A percentile compares a stretch with the other conserved stretches of the same genome.
Evolutionary conservation across 192 early-diverging fungal genomes (phyloP).

Genomic region (Gryganskiella cystojenkinii): DNA sequence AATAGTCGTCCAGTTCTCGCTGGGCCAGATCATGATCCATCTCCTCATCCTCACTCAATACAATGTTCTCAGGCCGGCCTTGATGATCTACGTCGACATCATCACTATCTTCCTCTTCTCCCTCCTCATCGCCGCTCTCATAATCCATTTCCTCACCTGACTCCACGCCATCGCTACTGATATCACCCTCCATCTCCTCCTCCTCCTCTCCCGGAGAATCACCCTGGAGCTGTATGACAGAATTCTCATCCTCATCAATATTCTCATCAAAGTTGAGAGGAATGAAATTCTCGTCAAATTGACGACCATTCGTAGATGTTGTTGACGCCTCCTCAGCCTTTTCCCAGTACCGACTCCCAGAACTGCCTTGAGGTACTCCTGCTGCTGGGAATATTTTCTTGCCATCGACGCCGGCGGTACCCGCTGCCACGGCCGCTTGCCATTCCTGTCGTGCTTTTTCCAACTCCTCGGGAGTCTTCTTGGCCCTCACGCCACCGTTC

Average conservation of each 20-base stretch:
- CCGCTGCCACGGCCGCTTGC: neutral
- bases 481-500: conserved; percentile 21
- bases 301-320: conserved; percentile 3
- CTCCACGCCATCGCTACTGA: conserved; percentile 21
- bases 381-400: conserved; percentile 11
- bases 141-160: conserved; percentile 26
- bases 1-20: neutral
- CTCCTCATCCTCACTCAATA: conserved; percentile 6
- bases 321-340: neutral
- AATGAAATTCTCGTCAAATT: conserved; percentile 49
- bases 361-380: neutral
- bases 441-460: conserved; percentile 18
- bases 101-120: conserved; percentile 31
- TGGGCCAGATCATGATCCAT: neutral
- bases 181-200: conserved; percentile 13
- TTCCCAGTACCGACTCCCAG: neutral
- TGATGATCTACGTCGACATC: conserved; percentile 18
- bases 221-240: too few relatives aligned
- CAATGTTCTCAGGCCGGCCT: conserved; percentile 24
- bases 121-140: conserved; percentile 45
- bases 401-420: neutral
- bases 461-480: conserved; percentile 23
- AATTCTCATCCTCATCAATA: conserved; percentile 6
- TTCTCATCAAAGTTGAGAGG: conserved; percentile 43
- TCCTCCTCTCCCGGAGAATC: neutral